Evolutionary conservation across 148 eudicot genomes (phyloP), one percentile per base, ranked within the genome.

Genomic region (Pharnaceum exiguum): DNA sequence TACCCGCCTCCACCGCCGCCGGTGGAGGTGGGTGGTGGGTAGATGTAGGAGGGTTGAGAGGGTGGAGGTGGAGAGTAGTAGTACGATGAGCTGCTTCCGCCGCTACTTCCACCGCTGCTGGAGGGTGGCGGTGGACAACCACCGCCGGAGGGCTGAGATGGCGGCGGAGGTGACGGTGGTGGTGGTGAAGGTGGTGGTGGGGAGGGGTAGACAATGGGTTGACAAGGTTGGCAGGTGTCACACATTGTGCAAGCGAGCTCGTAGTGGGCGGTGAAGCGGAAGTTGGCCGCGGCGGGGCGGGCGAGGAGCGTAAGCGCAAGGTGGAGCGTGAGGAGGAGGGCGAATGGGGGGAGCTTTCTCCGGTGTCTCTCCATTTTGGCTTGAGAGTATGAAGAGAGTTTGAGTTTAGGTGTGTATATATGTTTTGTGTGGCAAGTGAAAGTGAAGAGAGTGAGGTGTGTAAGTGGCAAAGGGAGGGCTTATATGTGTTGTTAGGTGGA

Each of bases 231-330:
- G 46, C 86, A 84, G 0, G 79, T 72, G 52, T 75, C 37, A 72
- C 90, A 84, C 77, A 81, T 73, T 62, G 79, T 71, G 57, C 91
- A 85, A 10, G 79, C 80, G 46, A 85, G 59, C 35, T 80, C 65
- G 77, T 83, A 79, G 63, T 77, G 72, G 3, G 84, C 79, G 45
- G 75, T 78, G 2, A 57, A 57, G 75, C 64, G 77, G 66, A 71
- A 75, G 43, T 35, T 68, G 27, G 75, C 40, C 1, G 65, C 27
- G 29, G 78, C 46, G 25, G 57, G 60, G 2, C 54, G 42, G 31
- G 54, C 62, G 31, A n/a, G n/a, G n/a, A n/a, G n/a, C n/a, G n/a
- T n/a, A n/a, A n/a, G n/a, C n/a, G n/a, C n/a, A n/a, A n/a, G 43
- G 30, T 24, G 22, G 30, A 51, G 51, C 47, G 60, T 23, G 44